Conservation (phyloP, 2,329 filamentous ascomycete genomes). For the Tolypocladium album region DNA sequence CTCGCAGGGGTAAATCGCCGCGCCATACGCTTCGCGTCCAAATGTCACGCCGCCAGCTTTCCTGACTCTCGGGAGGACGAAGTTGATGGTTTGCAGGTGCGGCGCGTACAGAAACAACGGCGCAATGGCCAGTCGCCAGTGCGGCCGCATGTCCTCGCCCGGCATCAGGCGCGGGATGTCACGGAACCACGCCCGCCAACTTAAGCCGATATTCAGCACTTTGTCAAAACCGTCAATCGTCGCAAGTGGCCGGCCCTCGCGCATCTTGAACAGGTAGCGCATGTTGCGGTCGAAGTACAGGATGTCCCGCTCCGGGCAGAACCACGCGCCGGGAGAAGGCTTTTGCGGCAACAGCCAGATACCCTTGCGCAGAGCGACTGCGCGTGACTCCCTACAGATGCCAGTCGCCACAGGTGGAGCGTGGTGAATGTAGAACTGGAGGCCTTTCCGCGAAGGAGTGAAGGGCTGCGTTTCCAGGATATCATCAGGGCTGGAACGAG, state of each 20-base stretch:
- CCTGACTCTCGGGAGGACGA: slow-evolving; percentile 14
- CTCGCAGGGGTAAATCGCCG: slow-evolving; percentile 6
- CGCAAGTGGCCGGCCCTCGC: background rate
- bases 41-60: slow-evolving; percentile 14
- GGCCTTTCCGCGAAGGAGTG: background rate
- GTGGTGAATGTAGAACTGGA: slow-evolving; percentile 13
- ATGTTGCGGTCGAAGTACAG: slow-evolving; percentile 19
- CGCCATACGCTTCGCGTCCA: slow-evolving; percentile 16
- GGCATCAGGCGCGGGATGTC: slow-evolving; percentile 12
- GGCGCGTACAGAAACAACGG: slow-evolving; percentile 13
- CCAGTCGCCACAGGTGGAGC: slow-evolving; percentile 8
- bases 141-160: slow-evolving; percentile 9
- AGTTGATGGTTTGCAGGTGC: slow-evolving; percentile 11
- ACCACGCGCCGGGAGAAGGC: slow-evolving; percentile 11
- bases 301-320: slow-evolving; percentile 14
- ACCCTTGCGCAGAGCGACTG: slow-evolving; percentile 12
- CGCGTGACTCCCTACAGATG: slow-evolving; percentile 16
- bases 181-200: slow-evolving; percentile 18
- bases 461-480: background rate
- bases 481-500: slow-evolving; percentile 1
- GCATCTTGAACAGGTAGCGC: slow-evolving; percentile 2
- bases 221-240: slow-evolving; percentile 11
- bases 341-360: slow-evolving; percentile 11
- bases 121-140: slow-evolving; percentile 11
- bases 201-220: slow-evolving; percentile 14